A percentile compares a stretch with the other conserved stretches of the same genome.
These are phyloP conservation scores for Haplosporangium sp. DNA, from an alignment of 371 early-diverging fungal genomes.

Conservation along the genomic window DNA sequence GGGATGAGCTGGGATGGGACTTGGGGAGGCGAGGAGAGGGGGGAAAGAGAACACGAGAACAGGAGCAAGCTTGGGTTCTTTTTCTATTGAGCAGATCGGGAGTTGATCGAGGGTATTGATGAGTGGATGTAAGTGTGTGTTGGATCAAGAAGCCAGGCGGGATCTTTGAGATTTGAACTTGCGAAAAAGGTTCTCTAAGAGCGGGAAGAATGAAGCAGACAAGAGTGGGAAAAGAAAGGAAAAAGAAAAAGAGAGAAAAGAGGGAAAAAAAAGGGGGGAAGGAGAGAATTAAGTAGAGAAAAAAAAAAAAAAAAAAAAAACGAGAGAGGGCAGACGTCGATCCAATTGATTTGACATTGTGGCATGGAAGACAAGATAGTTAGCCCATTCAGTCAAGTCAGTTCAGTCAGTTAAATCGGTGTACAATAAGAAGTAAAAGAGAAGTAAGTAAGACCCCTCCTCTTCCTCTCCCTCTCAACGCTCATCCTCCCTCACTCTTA, in stretches of 20 bases:
- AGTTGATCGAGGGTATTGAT: not conserved
- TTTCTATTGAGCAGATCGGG: conserved; percentile 33
- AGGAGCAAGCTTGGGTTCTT: conserved; percentile 16
- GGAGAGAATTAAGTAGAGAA: not conserved
- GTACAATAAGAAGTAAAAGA: not conserved
- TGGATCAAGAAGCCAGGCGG: not conserved
- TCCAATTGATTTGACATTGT: too few species aligned
- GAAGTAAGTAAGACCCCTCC: not conserved
- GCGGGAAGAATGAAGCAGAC: conserved; percentile 3
- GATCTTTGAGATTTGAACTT: not conserved
- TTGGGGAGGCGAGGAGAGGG: conserved; percentile 16
- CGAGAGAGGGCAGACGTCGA: too few species aligned
- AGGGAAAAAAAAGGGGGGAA: conserved; percentile 4
- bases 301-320: not conserved
- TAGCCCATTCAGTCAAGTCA: too few species aligned
- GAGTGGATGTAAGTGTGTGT: not conserved
- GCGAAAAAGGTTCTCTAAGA: not conserved
- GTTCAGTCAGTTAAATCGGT: too few species aligned
- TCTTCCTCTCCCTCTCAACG: not conserved
- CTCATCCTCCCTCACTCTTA: too few species aligned
- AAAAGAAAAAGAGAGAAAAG: not conserved
- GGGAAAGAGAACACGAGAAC: conserved; percentile 10
- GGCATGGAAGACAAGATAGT: too few species aligned
- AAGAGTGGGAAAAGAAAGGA: not conserved
- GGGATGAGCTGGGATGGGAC: conserved; percentile 25